These are phyloP conservation scores for Wallacemonas sp. DNA, from an alignment of 208 protist species.

Conservation along the genomic window DNA sequence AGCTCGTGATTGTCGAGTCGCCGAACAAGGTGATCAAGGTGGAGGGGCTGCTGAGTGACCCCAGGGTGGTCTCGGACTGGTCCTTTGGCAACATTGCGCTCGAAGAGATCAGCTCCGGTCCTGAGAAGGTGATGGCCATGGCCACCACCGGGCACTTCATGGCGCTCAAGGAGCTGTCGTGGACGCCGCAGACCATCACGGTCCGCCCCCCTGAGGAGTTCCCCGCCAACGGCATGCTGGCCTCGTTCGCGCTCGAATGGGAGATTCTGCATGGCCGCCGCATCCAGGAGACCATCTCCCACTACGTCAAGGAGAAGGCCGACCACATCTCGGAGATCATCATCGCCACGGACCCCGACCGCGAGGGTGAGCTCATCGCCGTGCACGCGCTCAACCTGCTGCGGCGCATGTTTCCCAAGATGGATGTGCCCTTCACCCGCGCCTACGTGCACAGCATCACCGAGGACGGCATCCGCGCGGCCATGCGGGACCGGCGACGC, in stretches of 20 bases:
- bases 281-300: slow-evolving; percentile 82
- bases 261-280: slow-evolving; percentile 69
- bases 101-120: slow-evolving; percentile 43
- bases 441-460: slow-evolving; percentile 94
- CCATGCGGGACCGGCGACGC: slow-evolving; percentile 68
- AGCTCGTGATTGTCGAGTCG: slow-evolving; percentile 92
- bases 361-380: slow-evolving; percentile 91
- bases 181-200: slow-evolving; percentile 44
- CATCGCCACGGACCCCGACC: slow-evolving; percentile 90
- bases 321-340: slow-evolving; percentile 89
- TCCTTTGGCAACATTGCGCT: slow-evolving; percentile 62
- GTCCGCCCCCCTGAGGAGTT: slow-evolving; percentile 30
- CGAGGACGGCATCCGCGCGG: slow-evolving; percentile 73
- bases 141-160: slow-evolving; percentile 91
- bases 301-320: slow-evolving; percentile 78
- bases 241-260: slow-evolving; percentile 76
- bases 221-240: slow-evolving; percentile 59
- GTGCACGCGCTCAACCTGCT: slow-evolving; percentile 83
- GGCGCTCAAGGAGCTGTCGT: slow-evolving; percentile 76
- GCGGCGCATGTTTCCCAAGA: slow-evolving; percentile 72
- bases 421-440: slow-evolving; percentile 83
- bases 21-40: slow-evolving; percentile 93
- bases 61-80: slow-evolving; percentile 84
- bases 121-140: slow-evolving; percentile 81
- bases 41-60: slow-evolving; percentile 78